Evolutionary conservation across 1,284 basidiomycete genomes (phyloP).

Genomic region (Ustilago loliicola): DNA sequence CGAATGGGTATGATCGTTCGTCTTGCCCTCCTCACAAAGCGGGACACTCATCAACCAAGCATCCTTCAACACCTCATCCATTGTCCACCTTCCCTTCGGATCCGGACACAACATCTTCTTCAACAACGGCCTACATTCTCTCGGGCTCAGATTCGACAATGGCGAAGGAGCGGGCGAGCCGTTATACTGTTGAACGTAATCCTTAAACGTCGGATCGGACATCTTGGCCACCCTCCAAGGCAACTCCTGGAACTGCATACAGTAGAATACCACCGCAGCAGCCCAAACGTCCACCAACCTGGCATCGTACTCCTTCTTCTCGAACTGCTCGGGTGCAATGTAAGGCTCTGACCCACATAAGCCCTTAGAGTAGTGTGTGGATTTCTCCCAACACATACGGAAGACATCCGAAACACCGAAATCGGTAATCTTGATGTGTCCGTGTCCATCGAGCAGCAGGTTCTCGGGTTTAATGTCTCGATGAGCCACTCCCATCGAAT

Average conservation of each 20-base stretch:
- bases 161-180: slow-evolving; percentile 72
- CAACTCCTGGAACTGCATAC: slow-evolving; percentile 75
- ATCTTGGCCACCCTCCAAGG: slow-evolving; percentile 93
- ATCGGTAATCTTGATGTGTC: slow-evolving; percentile 98
- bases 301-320: slow-evolving; percentile 97
- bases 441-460: slow-evolving; percentile 89
- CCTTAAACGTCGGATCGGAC: slow-evolving; percentile 84
- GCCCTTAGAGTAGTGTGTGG: slow-evolving; percentile 95
- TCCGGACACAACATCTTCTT: slow-evolving; percentile 97
- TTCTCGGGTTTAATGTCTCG: slow-evolving; percentile 99
- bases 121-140: slow-evolving; percentile 85
- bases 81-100: slow-evolving; percentile 81
- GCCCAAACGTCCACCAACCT: slow-evolving; percentile 98
- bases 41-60: slow-evolving; percentile 77
- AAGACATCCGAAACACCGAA: slow-evolving; percentile 99
- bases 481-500: slow-evolving; percentile 96
- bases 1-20: slow-evolving; percentile 55
- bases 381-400: slow-evolving; percentile 96
- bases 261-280: slow-evolving; percentile 96
- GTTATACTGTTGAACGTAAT: slow-evolving; percentile 81
- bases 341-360: slow-evolving; percentile 98
- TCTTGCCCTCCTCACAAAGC: slow-evolving; percentile 39
- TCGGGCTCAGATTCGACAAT: slow-evolving; percentile 86
- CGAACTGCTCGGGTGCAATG: slow-evolving; percentile 97
- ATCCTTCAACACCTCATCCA: slow-evolving; percentile 87